These are phyloP conservation scores for Talaromyces borbonicus DNA, from an alignment of 495 filamentous ascomycete genomes.

Conservation along the genomic window DNA sequence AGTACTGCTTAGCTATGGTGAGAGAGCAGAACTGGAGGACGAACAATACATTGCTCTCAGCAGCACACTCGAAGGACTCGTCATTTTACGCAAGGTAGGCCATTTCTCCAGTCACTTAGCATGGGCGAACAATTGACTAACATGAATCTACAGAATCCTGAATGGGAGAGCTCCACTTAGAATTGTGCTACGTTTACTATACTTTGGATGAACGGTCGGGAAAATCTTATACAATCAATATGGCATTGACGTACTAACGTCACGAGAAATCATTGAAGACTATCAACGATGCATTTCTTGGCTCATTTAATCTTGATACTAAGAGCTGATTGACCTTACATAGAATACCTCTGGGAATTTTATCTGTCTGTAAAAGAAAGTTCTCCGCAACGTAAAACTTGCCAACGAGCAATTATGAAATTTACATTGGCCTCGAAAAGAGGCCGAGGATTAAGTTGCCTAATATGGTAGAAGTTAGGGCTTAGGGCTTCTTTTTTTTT, in stretches of 20 bases:
- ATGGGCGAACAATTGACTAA: slow-evolving; percentile 15
- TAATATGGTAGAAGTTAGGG: slow-evolving; percentile 34
- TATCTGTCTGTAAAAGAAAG: no score
- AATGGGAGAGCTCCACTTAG: slow-evolving; percentile 40
- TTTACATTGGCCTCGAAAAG: not conserved
- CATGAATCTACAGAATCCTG: slow-evolving; percentile 37
- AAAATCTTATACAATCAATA: not conserved
- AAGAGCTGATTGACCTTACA: not conserved
- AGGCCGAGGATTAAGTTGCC: slow-evolving; percentile 6
- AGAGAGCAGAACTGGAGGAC: slow-evolving; percentile 93
- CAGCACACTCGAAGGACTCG: slow-evolving; percentile 85
- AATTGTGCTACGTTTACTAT: not conserved
- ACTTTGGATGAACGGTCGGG: not conserved
- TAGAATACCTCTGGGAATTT: no score
- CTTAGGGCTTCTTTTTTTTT: slow-evolving; percentile 27
- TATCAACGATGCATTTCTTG: slow-evolving; percentile 1
- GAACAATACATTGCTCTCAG: slow-evolving; percentile 91
- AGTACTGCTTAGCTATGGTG: slow-evolving; percentile 83
- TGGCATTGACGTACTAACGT: not conserved
- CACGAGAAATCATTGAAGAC: not conserved
- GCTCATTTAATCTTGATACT: not conserved
- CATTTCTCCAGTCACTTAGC: not conserved
- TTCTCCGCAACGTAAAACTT: no score
- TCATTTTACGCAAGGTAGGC: slow-evolving; percentile 90
- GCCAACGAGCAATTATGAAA: no score